These are phyloP conservation scores for Tremellales sp. DNA, from an alignment of 1,284 basidiomycete genomes.

Conservation along the genomic window DNA sequence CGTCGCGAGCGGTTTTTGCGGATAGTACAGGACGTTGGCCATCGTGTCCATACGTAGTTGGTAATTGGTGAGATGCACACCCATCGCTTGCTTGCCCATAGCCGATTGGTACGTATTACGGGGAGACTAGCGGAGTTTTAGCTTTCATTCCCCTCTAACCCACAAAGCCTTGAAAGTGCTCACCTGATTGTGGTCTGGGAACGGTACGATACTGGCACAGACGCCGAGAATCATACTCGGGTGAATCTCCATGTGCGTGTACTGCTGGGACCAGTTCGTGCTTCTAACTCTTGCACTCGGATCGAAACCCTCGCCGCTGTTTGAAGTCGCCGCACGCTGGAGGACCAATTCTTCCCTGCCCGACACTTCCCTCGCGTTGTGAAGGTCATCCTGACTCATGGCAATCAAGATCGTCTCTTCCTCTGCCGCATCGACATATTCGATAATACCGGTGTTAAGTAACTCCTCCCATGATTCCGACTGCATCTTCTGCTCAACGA, in stretches of 20 bases:
- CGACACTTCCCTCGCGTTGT: slow-evolving; percentile 57
- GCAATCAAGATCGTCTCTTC: slow-evolving; percentile 99
- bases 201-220: slow-evolving; percentile 97
- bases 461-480: slow-evolving; percentile 75
- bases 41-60: slow-evolving; percentile 97
- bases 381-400: slow-evolving; percentile 95
- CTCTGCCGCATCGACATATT: slow-evolving; percentile 95
- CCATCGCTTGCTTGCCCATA: slow-evolving; percentile 99
- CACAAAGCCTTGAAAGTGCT: slow-evolving; percentile 29
- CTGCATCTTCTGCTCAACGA: slow-evolving; percentile 55
- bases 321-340: slow-evolving; percentile 55
- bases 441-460: slow-evolving; percentile 82
- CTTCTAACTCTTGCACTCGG: slow-evolving; percentile 83
- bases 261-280: slow-evolving; percentile 75
- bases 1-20: slow-evolving; percentile 96
- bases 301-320: slow-evolving; percentile 56
- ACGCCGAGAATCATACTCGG: slow-evolving; percentile 98
- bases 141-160: not conserved
- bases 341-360: slow-evolving; percentile 31
- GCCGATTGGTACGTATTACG: slow-evolving; percentile 99
- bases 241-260: slow-evolving; percentile 99
- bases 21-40: slow-evolving; percentile 97
- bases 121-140: slow-evolving; percentile 79
- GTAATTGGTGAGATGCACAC: slow-evolving; percentile 96
- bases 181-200: slow-evolving; percentile 99